Evolutionary conservation across 805 yeast species (phyloP), one percentile per base, ranked within the genome.

Genomic region (Yarrowia sp.): DNA sequence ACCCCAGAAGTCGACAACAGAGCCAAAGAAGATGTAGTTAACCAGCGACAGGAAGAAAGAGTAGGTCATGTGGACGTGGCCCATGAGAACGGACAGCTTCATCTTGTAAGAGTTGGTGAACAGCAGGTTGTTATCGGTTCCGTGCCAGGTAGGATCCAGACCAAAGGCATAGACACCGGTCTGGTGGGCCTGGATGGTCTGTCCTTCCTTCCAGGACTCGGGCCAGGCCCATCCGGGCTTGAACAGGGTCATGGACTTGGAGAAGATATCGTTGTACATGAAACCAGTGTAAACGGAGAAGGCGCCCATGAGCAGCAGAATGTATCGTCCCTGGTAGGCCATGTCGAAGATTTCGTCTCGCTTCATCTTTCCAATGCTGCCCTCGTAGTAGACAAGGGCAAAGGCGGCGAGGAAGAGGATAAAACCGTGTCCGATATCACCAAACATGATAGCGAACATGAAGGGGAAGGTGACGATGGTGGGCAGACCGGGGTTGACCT

Each of bases 381-480:
- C 84, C 78, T 95, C 99, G 76, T 89, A 88, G 61, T 87, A 71
- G 12, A 95, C 92, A 70, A 95, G 80, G 38, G 80, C 78, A 65
- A 86, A 79, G 1, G 96, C 97, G 17, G 92, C 91, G 68, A 89
- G 77, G 67, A 89, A 84, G 77, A 95, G 81, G 58, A 95, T 85
- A 69, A 92, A 84, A 7, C 99, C 99, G 80, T 95, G 99, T 15
- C 99, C 99, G 69, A 93, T 77, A 81, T 95, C 99, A 82, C 99
- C 99, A 82, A 95, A 95, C 99, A 95, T 95, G 74, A 95, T 89
- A 36, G 99, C 98, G 80, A 95, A 95, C 96, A 95, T 90, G 78
- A 95, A 95, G 30, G 99, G 99, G 82, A 95, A 95, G 0, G 99
- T 95, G 33, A 95, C 89, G 56, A 92, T 86, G 0, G 99, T 94